Evolutionary conservation across 2,329 filamentous ascomycete genomes (phyloP).

Genomic region (Aspergillus intermedius): DNA sequence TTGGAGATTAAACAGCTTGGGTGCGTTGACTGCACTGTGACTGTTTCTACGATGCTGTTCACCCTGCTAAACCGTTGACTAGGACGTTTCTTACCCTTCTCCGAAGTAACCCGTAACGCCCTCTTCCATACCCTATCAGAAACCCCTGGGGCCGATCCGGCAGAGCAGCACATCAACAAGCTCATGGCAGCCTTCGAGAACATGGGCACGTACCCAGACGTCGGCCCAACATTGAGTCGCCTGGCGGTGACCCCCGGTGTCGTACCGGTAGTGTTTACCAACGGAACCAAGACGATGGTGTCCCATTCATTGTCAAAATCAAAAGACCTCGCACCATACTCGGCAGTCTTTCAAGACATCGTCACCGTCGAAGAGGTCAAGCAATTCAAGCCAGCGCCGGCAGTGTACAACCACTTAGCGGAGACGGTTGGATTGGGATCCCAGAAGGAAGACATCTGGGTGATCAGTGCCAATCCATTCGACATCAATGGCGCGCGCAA

Average conservation of each 20-base stretch:
- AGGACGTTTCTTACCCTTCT: constrained; percentile 60
- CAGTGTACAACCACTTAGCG: constrained; percentile 56
- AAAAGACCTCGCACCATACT: constrained; percentile 47
- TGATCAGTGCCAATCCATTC: constrained; percentile 68
- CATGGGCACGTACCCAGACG: constrained; percentile 60
- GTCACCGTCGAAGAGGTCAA: constrained; percentile 56
- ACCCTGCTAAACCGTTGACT: constrained; percentile 1
- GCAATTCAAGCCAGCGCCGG: constrained; percentile 60
- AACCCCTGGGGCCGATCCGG: constrained; percentile 39
- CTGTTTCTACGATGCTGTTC: constrained; percentile 1
- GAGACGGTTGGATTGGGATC: constrained; percentile 43
- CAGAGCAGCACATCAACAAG: constrained; percentile 36
- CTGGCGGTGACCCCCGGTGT: constrained; percentile 41
- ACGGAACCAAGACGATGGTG: constrained; percentile 61
- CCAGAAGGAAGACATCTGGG: constrained; percentile 52
- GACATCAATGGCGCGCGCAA: constrained; percentile 60
- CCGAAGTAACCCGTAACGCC: constrained; percentile 55
- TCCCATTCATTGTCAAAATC: constrained; percentile 53
- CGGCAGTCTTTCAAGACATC: constrained; percentile 47
- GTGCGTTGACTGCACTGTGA: constrained; percentile 38
- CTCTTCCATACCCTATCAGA: constrained; percentile 61
- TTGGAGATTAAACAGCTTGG: constrained; percentile 69
- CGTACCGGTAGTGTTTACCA: constrained; percentile 61
- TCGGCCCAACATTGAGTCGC: constrained; percentile 46
- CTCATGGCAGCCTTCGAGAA: constrained; percentile 61